Conservation (phyloP, 805 yeast genomes). For the Schwanniomyces vanrijiae region DNA sequence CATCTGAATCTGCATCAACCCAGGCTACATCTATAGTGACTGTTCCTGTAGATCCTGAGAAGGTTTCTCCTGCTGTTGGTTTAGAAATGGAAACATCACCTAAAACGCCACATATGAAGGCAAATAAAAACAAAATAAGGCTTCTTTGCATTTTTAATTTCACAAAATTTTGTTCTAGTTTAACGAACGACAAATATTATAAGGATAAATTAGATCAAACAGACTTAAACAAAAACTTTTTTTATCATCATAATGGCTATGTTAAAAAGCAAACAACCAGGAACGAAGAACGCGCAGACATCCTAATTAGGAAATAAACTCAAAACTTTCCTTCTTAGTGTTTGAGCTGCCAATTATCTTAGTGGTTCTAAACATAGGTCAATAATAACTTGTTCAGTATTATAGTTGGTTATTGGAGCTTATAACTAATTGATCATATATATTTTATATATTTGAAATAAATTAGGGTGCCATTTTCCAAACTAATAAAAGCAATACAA, state of each 20-base stretch:
- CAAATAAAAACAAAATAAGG: conserved; percentile 2
- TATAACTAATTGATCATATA: too few species aligned
- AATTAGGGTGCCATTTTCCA: too few species aligned
- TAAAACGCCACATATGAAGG: conserved; percentile 14
- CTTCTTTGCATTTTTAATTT: conserved; percentile 1
- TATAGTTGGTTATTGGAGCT: too few species aligned
- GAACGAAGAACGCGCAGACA: not conserved
- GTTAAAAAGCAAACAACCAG: not conserved
- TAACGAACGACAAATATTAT: not conserved
- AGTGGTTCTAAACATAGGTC: too few species aligned
- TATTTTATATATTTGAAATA: too few species aligned
- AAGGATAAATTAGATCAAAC: not conserved
- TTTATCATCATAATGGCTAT: conserved; percentile 1
- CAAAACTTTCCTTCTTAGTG: not conserved
- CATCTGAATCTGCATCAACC: conserved; percentile 59
- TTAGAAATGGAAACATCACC: conserved; percentile 50
- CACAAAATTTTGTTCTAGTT: not conserved
- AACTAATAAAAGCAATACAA: too few species aligned
- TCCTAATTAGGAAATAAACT: not conserved
- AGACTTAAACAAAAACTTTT: not conserved
- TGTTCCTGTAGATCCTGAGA: conserved; percentile 36
- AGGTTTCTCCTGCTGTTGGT: conserved; percentile 43
- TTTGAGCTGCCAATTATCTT: not conserved
- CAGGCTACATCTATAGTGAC: conserved; percentile 37
- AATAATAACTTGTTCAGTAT: too few species aligned